phyloP scores from a whole-genome alignment of 1,284 basidiomycete species.

The Fomes fomentarius region DNA sequence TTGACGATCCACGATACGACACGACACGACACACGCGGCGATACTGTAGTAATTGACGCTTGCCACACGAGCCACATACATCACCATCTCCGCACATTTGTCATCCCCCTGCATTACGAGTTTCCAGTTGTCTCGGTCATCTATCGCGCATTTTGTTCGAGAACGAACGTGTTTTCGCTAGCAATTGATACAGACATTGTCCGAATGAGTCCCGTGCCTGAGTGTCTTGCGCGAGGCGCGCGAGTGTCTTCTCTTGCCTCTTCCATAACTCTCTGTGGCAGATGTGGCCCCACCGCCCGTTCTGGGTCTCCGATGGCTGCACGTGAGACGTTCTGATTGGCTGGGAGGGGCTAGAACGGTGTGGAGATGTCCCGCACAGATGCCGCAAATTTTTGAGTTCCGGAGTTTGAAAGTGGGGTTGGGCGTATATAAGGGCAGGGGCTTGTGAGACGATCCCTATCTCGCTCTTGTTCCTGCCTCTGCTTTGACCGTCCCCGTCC shows the following conservation, averaged over 20 bases:
- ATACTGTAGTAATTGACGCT: constrained; percentile 35
- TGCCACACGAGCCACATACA: constrained; percentile 12
- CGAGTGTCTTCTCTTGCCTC: constrained; percentile 3
- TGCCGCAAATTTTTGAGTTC: constrained; percentile 23
- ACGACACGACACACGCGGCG: constrained; percentile 25
- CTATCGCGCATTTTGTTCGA: constrained; percentile 16
- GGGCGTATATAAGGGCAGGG: constrained; percentile 51
- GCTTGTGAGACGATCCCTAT: constrained; percentile 24
- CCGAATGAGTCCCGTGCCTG: not conserved
- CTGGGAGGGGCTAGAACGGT: constrained; percentile 20
- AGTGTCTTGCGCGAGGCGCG: not conserved
- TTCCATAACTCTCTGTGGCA: constrained; percentile 12
- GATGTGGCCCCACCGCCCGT: constrained; percentile 8
- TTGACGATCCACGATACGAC: constrained; percentile 29
- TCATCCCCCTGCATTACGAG: constrained; percentile 19
- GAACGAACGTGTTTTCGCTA: constrained; percentile 22
- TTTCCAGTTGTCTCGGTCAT: constrained; percentile 20
- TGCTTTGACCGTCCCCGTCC: constrained; percentile 34
- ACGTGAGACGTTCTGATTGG: constrained; percentile 18
- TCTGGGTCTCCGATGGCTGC: constrained; percentile 13
- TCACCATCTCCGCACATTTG: constrained; percentile 11
- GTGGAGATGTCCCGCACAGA: constrained; percentile 22
- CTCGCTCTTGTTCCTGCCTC: constrained; percentile 32
- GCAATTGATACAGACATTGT: constrained; percentile 11
- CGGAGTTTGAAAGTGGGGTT: constrained; percentile 35